Evolutionary conservation across 75 land plant species (phyloP), one percentile per base, ranked within the genome.

Genomic region (Pseudotsuga menziesii): DNA sequence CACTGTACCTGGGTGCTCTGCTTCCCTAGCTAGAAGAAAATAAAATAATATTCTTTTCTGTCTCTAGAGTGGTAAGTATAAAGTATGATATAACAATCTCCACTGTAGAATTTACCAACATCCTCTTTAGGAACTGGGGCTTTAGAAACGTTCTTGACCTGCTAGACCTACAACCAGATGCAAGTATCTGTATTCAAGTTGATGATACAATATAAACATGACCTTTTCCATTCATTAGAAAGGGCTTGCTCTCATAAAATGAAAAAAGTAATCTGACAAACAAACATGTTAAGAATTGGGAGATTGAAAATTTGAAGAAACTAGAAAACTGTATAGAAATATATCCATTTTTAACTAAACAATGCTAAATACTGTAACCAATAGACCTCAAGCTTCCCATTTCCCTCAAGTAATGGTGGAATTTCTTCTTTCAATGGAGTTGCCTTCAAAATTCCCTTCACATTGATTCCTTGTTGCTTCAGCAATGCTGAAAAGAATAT

Each of bases 401-500:
- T 84, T 9, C 75, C 77, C 80, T 93, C 88, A 64, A 91, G 89
- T 83, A 95, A 87, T 71, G 96, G 93, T 57, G 91, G 91, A 27
- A 84, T 81, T 80, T 95, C 96, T 78, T 95, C 98, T 75, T 85
- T 87, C 59, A 76, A 76, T 62, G 91, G 88, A 76, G 88, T 64
- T 77, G 82, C 85, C 82, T 95, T 95, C 13, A 82, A 71, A 19
- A 81, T 69, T 61, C 92, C 98, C 80, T 95, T 95, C 39, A 91
- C 80, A 84, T 89, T 91, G 61, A 88, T 89, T 12, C 98, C 98
- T 85, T 95, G 95, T 72, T 95, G 98, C 84, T 95, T 95, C 83
- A 92, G 75, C 75, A 95, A 79, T 73, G 98, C 98, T 95, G 48
- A 61, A 25, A 83, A 57, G n/a, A 73, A 52, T 29, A 44, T 6